Evolutionary conservation across 495 filamentous ascomycete genomes (phyloP).

Genomic region (Xylaria cubensis): DNA sequence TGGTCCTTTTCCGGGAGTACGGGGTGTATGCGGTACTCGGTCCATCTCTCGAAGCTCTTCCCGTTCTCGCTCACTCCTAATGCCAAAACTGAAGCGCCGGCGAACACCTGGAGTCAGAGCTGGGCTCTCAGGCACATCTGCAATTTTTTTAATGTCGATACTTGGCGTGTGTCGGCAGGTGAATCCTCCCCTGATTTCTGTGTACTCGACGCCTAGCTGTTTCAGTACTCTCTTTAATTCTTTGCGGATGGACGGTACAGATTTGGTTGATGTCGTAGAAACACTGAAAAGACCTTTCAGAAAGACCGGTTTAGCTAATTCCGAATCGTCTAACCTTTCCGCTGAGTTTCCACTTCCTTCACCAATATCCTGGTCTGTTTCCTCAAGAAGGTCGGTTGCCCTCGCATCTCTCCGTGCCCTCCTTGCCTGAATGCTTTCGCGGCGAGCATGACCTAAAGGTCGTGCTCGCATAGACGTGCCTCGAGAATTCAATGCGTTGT

Average conservation of each 20-base stretch:
- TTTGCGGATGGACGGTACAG: constrained; percentile 78
- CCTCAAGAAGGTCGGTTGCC: constrained; percentile 78
- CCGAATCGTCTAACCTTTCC: constrained; percentile 59
- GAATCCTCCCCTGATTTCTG: constrained; percentile 93
- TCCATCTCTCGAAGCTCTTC: constrained; percentile 63
- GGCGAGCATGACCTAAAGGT: constrained; percentile 86
- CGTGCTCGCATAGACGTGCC: constrained; percentile 76
- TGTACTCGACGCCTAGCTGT: constrained; percentile 86
- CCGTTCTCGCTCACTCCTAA: constrained; percentile 65
- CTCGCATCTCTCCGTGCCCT: constrained; percentile 65
- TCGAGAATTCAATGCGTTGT: constrained; percentile 51
- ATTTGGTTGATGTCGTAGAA: constrained; percentile 92
- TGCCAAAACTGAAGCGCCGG: constrained; percentile 83
- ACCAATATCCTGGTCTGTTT: constrained; percentile 70
- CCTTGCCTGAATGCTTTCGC: constrained; percentile 89
- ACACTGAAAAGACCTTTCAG: constrained; percentile 98
- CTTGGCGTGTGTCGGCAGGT: constrained; percentile 85
- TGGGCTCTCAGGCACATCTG: constrained; percentile 63
- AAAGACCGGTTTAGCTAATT: constrained; percentile 87
- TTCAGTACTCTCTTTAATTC: constrained; percentile 93
- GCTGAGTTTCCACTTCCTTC: constrained; percentile 59
- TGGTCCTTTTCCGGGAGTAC: constrained; percentile 51
- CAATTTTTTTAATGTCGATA: constrained; percentile 80
- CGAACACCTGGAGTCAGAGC: constrained; percentile 63
- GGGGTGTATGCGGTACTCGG: constrained; percentile 53